phyloP scores from a whole-genome alignment of 768 basidiomycete species.

The Tubosaeta sp. region DNA sequence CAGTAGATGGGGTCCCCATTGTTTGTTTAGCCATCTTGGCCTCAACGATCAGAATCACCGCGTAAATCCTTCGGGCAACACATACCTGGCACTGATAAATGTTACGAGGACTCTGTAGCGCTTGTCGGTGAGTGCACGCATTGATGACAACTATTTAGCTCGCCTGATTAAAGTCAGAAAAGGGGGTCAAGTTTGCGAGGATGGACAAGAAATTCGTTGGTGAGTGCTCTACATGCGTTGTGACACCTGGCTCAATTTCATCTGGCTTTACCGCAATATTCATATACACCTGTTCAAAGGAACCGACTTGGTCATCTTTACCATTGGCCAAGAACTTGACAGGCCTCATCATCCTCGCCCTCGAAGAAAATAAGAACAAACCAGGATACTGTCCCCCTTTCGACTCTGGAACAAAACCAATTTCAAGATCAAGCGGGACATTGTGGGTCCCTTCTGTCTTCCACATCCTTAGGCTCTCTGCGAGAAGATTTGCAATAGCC shows the following conservation, averaged over 20 bases:
- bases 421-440: conserved; percentile 90
- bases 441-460: conserved; percentile 85
- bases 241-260: conserved; percentile 72
- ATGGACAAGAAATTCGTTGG: conserved; percentile 97
- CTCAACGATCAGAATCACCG: conserved; percentile 4
- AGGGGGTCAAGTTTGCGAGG: conserved; percentile 95
- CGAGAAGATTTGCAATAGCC: conserved; percentile 68
- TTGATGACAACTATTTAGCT: conserved; percentile 17
- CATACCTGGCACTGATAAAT: conserved; percentile 90
- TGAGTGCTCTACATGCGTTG: conserved; percentile 90
- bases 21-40: conserved; percentile 98
- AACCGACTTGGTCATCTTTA: conserved; percentile 82
- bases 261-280: conserved; percentile 89
- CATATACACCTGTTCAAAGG: conserved; percentile 99
- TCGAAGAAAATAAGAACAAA: conserved; percentile 83
- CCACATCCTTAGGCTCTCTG: conserved; percentile 84
- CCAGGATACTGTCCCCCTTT: conserved; percentile 97
- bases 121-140: neutral
- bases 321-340: conserved; percentile 89
- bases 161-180: conserved; percentile 99
- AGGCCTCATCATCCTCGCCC: conserved; percentile 95
- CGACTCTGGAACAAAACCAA: conserved; percentile 84
- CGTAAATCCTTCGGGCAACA: neutral
- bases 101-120: conserved; percentile 72
- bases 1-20: conserved; percentile 97